A percentile compares a stretch with the other conserved stretches of the same genome.
phyloP scores from a whole-genome alignment of 257 asterid genomes.

The Forsythia viridissima region DNA sequence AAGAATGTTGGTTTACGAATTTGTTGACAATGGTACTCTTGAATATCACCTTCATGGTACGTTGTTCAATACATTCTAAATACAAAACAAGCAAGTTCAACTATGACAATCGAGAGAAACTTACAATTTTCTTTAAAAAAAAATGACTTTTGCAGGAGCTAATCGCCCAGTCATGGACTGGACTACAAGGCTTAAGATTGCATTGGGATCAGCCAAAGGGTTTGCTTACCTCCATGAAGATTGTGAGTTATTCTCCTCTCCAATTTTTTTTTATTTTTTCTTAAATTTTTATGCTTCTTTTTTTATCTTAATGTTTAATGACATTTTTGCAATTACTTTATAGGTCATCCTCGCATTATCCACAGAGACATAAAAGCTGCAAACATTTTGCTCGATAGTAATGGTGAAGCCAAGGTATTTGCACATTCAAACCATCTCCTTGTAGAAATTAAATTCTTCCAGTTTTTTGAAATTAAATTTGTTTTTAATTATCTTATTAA shows the following conservation, averaged over 20 bases:
- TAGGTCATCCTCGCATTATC: conserved; percentile 94
- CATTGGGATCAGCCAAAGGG: conserved; percentile 88
- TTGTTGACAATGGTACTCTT: conserved; percentile 55
- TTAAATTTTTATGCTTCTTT: not conserved
- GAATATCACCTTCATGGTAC: conserved; percentile 62
- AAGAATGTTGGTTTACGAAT: conserved; percentile 64
- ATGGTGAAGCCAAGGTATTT: conserved; percentile 79
- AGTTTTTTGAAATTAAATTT: not conserved
- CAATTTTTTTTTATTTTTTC: not conserved
- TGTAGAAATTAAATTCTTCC: not conserved
- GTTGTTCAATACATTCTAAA: not conserved
- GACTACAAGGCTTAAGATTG: conserved; percentile 67
- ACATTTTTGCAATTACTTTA: not conserved
- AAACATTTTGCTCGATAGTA: conserved; percentile 64
- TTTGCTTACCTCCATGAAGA: conserved; percentile 93
- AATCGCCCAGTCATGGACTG: conserved; percentile 72
- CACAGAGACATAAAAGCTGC: conserved; percentile 90
- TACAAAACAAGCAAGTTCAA: not conserved
- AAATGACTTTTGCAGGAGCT: conserved; percentile 35
- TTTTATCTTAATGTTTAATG: not conserved
- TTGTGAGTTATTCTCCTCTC: conserved; percentile 40
- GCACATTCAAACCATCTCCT: not conserved
- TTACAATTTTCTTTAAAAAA: not conserved
- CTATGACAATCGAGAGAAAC: not conserved
- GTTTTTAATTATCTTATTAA: not conserved